phyloP scores from a whole-genome alignment of 192 early-diverging fungal genomes.

The Backusella westeae region DNA sequence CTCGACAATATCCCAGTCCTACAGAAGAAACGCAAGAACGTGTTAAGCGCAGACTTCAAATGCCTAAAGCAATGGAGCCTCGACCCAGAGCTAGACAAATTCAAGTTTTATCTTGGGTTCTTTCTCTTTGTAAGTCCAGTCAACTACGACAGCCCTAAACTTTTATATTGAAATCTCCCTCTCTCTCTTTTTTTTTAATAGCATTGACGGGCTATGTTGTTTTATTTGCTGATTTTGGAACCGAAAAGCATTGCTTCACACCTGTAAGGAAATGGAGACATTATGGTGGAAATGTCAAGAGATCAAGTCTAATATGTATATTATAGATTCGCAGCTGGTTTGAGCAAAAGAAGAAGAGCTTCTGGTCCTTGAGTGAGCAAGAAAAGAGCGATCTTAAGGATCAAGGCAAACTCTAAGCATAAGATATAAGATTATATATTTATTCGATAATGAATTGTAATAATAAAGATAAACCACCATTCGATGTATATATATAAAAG shows the following conservation, averaged over 20 bases:
- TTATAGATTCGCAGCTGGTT: slow-evolving; percentile 28
- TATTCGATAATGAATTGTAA: neutral
- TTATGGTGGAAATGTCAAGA: too few species aligned
- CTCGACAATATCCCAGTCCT: neutral
- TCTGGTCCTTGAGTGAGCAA: slow-evolving; percentile 25
- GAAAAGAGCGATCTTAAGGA: slow-evolving; percentile 29
- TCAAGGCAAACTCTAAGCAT: slow-evolving; percentile 19
- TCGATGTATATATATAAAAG: neutral
- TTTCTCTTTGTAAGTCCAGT: slow-evolving; percentile 10
- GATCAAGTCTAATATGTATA: neutral
- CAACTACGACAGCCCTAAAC: neutral
- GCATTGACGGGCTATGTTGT: slow-evolving; percentile 30
- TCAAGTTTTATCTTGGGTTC: slow-evolving; percentile 10
- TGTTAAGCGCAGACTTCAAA: slow-evolving; percentile 13
- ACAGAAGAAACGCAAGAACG: slow-evolving; percentile 7
- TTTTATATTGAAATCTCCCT: neutral
- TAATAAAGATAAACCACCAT: neutral
- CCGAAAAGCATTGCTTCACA: slow-evolving; percentile 24
- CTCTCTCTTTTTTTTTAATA: neutral
- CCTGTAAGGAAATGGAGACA: slow-evolving; percentile 8
- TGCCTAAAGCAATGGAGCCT: slow-evolving; percentile 17
- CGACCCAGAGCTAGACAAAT: slow-evolving; percentile 8
- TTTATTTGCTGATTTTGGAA: slow-evolving; percentile 36
- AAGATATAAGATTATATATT: neutral
- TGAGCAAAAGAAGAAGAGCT: slow-evolving; percentile 21